Conservation (phyloP, 78 protist species). For the Capsaspora owczarzaki region DNA sequence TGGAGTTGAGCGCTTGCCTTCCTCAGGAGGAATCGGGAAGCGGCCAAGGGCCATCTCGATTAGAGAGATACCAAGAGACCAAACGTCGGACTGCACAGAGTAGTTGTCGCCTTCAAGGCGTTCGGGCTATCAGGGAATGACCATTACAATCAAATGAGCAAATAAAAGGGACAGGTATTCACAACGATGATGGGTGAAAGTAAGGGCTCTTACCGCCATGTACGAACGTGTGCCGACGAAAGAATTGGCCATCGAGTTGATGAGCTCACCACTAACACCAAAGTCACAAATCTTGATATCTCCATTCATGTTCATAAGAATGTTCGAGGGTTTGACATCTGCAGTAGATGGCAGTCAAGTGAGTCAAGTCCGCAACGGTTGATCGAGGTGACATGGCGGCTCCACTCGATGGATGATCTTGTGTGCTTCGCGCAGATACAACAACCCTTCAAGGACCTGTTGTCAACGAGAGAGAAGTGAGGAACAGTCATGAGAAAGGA, state of each 20-base stretch:
- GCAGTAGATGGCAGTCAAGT: not conserved
- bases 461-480: not conserved
- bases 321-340: constrained; percentile 72
- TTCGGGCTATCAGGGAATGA: not conserved
- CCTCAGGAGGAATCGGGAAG: constrained; percentile 46
- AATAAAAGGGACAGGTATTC: not conserved
- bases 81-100: constrained; percentile 27
- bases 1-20: not conserved
- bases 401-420: constrained; percentile 17
- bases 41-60: constrained; percentile 46
- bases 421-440: constrained; percentile 22
- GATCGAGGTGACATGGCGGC: too few species aligned
- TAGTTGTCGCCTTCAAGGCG: constrained; percentile 12
- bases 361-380: constrained; percentile 1
- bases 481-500: not conserved
- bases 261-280: constrained; percentile 48
- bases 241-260: constrained; percentile 29
- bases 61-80: constrained; percentile 44
- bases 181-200: not conserved
- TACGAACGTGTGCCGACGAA: constrained; percentile 71
- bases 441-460: constrained; percentile 26
- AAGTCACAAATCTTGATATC: constrained; percentile 63
- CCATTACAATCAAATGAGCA: not conserved
- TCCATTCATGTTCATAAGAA: constrained; percentile 49
- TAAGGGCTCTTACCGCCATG: constrained; percentile 54